Conservation (phyloP, 192 early-diverging fungal species). For the Coemansia sp. region DNA sequence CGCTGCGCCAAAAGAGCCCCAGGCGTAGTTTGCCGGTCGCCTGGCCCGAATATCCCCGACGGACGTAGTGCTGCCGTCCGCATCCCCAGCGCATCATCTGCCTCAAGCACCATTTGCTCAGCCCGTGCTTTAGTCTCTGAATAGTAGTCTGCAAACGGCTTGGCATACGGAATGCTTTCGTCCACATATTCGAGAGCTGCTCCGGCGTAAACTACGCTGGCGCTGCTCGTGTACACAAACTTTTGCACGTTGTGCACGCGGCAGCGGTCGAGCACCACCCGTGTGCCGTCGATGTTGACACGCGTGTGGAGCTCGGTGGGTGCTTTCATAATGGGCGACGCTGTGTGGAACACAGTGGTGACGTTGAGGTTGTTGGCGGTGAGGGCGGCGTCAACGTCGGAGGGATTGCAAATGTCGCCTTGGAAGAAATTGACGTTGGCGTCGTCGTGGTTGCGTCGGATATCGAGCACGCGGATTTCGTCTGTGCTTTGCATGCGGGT, state of each 20-base stretch:
- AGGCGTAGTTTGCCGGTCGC: conserved; percentile 69
- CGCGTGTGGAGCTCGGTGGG: conserved; percentile 69
- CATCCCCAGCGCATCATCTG: conserved; percentile 65
- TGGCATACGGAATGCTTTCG: conserved; percentile 75
- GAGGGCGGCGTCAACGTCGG: conserved; percentile 61
- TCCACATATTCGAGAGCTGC: conserved; percentile 72
- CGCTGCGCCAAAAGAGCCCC: conserved; percentile 65
- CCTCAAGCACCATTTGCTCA: conserved; percentile 74
- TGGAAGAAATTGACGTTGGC: conserved; percentile 43
- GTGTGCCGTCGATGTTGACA: conserved; percentile 86
- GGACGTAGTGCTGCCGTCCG: conserved; percentile 80
- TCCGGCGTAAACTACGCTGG: conserved; percentile 87
- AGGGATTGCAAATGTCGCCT: conserved; percentile 63
- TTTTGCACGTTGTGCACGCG: conserved; percentile 60
- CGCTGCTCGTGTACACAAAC: conserved; percentile 84
- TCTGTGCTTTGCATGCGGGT: conserved; percentile 24
- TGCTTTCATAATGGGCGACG: conserved; percentile 79
- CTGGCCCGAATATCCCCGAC: conserved; percentile 90
- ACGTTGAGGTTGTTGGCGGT: conserved; percentile 45
- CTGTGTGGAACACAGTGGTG: conserved; percentile 84
- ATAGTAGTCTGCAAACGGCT: conserved; percentile 81
- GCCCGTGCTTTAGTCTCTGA: conserved; percentile 82
- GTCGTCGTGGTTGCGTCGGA: conserved; percentile 59
- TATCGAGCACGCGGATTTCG: conserved; percentile 82
- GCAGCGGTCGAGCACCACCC: conserved; percentile 79